Conservation (phyloP, 2,329 filamentous ascomycete species). For the Fusarium sp. region DNA sequence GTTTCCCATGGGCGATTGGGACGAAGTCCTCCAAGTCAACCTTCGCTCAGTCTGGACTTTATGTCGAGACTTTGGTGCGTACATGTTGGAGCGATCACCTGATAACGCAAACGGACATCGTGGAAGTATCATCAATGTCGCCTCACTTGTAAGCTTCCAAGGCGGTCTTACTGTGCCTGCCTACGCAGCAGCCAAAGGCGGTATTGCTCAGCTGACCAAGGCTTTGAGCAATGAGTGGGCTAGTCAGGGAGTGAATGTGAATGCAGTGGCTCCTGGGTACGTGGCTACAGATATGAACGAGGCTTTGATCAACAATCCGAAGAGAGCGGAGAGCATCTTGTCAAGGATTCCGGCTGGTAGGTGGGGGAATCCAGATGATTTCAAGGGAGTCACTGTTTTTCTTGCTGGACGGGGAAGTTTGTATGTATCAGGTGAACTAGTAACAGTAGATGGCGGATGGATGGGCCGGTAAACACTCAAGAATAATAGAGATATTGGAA, state of each 20-base stretch:
- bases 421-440: slow-evolving; percentile 85
- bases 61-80: slow-evolving; percentile 81
- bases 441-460: slow-evolving; percentile 92
- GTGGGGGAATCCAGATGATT: slow-evolving; percentile 89
- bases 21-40: slow-evolving; percentile 85
- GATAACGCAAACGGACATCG: slow-evolving; percentile 66
- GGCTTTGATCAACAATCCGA: slow-evolving; percentile 80
- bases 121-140: slow-evolving; percentile 87
- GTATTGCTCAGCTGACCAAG: slow-evolving; percentile 87
- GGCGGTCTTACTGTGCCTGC: slow-evolving; percentile 90
- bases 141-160: slow-evolving; percentile 84
- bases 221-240: slow-evolving; percentile 92
- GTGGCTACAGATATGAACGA: slow-evolving; percentile 94
- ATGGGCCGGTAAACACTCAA: slow-evolving; percentile 77
- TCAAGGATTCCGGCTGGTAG: slow-evolving; percentile 85
- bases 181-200: slow-evolving; percentile 89
- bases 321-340: slow-evolving; percentile 80
- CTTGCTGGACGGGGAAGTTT: slow-evolving; percentile 80
- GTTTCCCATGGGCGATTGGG: slow-evolving; percentile 85
- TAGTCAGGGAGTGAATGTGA: slow-evolving; percentile 83
- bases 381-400: slow-evolving; percentile 85
- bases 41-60: slow-evolving; percentile 85
- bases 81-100: slow-evolving; percentile 76
- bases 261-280: slow-evolving; percentile 90
- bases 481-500: too few species aligned